These are phyloP conservation scores for Orbilia brochopaga DNA, from an alignment of 2,329 filamentous ascomycete genomes.

Conservation along the genomic window DNA sequence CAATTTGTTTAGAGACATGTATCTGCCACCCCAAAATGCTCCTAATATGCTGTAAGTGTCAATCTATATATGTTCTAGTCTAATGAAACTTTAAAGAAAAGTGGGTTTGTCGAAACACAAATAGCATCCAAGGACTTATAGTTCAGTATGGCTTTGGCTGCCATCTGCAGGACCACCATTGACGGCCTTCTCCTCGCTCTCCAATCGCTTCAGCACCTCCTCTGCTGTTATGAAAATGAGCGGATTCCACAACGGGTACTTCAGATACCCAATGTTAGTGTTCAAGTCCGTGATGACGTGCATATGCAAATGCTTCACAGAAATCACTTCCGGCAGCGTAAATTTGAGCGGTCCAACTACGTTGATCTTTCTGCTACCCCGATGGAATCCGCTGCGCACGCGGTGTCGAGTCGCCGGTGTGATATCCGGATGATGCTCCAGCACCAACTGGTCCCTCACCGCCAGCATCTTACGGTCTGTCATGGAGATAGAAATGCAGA, in stretches of 20 bases:
- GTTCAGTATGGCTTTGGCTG: conserved; percentile 1
- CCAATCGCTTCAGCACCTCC: conserved; percentile 19
- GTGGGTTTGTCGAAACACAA: no score
- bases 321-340: conserved; percentile 32
- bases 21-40: no score
- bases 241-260: conserved; percentile 39
- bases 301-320: conserved; percentile 39
- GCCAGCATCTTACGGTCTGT: conserved; percentile 43
- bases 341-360: conserved; percentile 15
- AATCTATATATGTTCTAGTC: no score
- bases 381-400: conserved; percentile 32
- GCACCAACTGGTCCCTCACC: conserved; percentile 29
- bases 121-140: background rate
- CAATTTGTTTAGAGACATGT: no score
- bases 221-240: conserved; percentile 27
- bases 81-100: no score
- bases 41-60: no score
- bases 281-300: conserved; percentile 41
- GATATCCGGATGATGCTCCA: conserved; percentile 28
- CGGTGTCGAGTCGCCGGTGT: conserved; percentile 16
- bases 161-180: background rate
- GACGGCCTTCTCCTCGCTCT: conserved; percentile 23
- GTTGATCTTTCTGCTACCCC: conserved; percentile 25
- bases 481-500: background rate
- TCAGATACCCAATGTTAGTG: conserved; percentile 10